A percentile compares a stretch with the other conserved stretches of the same genome.
phyloP scores from a whole-genome alignment of 345 rosid species.

The Populus davidiana region DNA sequence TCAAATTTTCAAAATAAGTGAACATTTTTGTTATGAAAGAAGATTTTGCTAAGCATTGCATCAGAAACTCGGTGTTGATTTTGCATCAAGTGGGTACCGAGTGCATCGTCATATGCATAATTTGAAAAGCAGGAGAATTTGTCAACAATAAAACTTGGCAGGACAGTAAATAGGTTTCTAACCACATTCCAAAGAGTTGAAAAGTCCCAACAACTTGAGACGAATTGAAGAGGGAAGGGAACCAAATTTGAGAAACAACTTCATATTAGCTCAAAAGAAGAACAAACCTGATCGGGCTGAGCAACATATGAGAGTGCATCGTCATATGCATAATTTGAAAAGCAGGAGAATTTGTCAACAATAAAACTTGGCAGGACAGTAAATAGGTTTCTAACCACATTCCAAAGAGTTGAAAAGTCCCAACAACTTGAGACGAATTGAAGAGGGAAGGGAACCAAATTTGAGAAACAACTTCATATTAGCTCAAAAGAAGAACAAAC shows the following conservation, averaged over 20 bases:
- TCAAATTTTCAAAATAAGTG: neutral
- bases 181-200: no score
- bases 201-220: no score
- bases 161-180: neutral
- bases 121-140: neutral
- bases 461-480: no score
- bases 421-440: no score
- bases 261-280: no score
- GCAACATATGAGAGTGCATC: conserved; percentile 91
- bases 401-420: no score
- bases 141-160: neutral
- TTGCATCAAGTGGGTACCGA: conserved; percentile 77
- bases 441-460: no score
- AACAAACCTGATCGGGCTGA: conserved; percentile 93
- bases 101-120: conserved; percentile 48
- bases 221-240: no score
- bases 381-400: neutral
- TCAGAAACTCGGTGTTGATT: conserved; percentile 47
- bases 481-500: conserved; percentile 37
- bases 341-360: neutral
- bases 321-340: conserved; percentile 33
- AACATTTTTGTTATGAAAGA: neutral
- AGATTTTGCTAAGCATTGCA: conserved; percentile 14
- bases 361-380: neutral
- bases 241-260: no score